A percentile compares a stretch with the other conserved stretches of the same genome.
These are phyloP conservation scores for Cucurbita moschata DNA, from an alignment of 306 rosid genomes.

Conservation along the genomic window DNA sequence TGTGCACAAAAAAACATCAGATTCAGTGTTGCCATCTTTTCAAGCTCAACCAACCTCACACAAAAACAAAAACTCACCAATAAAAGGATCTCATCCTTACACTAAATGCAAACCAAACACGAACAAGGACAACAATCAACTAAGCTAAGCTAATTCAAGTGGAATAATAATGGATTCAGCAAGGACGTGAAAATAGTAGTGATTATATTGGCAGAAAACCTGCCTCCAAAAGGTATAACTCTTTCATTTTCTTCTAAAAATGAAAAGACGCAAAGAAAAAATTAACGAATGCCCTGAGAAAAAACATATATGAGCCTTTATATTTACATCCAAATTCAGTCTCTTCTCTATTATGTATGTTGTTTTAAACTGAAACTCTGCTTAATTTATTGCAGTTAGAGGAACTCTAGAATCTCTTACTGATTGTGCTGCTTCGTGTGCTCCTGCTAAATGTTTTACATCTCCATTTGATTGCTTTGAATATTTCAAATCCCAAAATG, in stretches of 20 bases:
- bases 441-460: slow-evolving; percentile 43
- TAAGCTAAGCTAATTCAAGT: not conserved
- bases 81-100: not conserved
- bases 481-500: slow-evolving; percentile 74
- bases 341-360: not conserved
- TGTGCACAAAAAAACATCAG: not conserved
- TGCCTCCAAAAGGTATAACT: not conserved
- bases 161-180: not conserved
- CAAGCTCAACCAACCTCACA: not conserved
- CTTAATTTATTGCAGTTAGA: slow-evolving; percentile 84
- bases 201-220: not conserved
- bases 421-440: slow-evolving; percentile 62
- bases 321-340: slow-evolving; percentile 39
- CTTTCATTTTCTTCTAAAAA: not conserved
- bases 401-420: slow-evolving; percentile 95
- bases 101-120: too few species aligned
- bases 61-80: not conserved
- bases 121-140: not conserved
- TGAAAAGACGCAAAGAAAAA: not conserved
- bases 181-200: not conserved
- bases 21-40: not conserved
- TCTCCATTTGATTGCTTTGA: slow-evolving; percentile 81
- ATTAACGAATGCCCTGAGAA: slow-evolving; percentile 4
- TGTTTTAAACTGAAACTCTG: not conserved
- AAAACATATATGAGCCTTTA: slow-evolving; percentile 28